phyloP scores from a whole-genome alignment of 345 rosid genomes.

The Ricinus communis region DNA sequence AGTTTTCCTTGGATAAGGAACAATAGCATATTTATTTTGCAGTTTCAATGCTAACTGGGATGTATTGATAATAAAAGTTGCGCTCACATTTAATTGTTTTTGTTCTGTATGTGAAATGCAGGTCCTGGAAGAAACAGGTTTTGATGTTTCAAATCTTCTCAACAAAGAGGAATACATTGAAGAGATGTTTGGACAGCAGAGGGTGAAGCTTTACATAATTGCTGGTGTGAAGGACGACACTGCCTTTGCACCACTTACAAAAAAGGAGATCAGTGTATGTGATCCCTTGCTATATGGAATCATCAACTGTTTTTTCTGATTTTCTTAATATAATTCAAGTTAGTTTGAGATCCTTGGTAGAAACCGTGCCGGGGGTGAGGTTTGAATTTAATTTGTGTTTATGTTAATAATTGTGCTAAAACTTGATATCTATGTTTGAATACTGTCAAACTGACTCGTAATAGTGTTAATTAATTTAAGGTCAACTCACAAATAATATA shows the following conservation, averaged over 20 bases:
- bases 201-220: constrained; percentile 89
- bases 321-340: background rate
- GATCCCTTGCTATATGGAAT: background rate
- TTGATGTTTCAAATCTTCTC: constrained; percentile 79
- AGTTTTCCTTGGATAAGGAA: background rate
- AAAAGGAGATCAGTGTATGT: constrained; percentile 99
- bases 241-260: constrained; percentile 90
- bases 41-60: background rate
- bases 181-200: constrained; percentile 85
- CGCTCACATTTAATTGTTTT: background rate
- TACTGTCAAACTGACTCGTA: background rate
- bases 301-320: background rate
- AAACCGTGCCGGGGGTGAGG: background rate
- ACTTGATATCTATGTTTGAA: background rate
- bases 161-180: constrained; percentile 84
- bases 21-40: background rate
- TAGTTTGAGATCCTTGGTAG: background rate
- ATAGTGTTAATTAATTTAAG: background rate
- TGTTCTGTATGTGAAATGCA: constrained; percentile 31
- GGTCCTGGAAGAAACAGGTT: constrained; percentile 97
- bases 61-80: background rate
- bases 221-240: constrained; percentile 91
- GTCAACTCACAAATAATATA: background rate
- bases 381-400: background rate
- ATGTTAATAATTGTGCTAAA: background rate